Percentiles rank a stretch among this genome's conserved stretches.
These are phyloP conservation scores for Paragyromitra xinjiangensis DNA, from an alignment of 495 filamentous ascomycete genomes.

Conservation along the genomic window DNA sequence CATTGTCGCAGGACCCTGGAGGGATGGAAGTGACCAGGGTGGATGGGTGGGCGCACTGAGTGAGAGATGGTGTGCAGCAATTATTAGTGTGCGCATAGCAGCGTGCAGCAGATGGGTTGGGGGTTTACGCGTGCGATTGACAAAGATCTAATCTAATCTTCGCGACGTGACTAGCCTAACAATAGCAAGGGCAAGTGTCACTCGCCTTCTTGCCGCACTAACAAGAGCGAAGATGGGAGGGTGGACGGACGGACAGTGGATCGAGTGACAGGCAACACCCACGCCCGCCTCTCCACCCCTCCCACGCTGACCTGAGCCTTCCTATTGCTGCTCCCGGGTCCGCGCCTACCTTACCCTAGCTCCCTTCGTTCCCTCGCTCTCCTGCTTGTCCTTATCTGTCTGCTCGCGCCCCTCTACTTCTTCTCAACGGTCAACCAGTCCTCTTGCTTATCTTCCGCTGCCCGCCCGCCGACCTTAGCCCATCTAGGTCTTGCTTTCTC, in stretches of 20 bases:
- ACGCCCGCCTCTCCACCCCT: conserved; percentile 25
- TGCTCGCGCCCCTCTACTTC: conserved; percentile 29
- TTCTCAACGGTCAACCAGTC: conserved; percentile 39
- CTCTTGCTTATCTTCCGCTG: conserved; percentile 52
- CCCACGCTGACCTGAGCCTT: conserved; percentile 26
- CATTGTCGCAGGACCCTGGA: conserved; percentile 53
- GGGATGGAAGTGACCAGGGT: conserved; percentile 39
- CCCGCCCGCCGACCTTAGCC: conserved; percentile 39
- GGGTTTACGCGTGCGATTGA: not conserved
- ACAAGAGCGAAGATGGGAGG: not conserved
- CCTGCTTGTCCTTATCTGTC: conserved; percentile 46
- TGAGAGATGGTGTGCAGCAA: conserved; percentile 35
- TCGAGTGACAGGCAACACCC: conserved; percentile 42
- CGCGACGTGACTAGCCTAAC: not conserved
- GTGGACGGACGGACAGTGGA: conserved; percentile 5
- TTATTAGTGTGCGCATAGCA: not conserved
- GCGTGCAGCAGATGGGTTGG: conserved; percentile 34
- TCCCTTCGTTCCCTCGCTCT: not conserved
- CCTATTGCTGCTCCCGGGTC: conserved; percentile 36
- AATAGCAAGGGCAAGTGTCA: not conserved
- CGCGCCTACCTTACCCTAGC: conserved; percentile 25
- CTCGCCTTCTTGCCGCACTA: conserved; percentile 34
- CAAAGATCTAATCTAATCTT: conserved; percentile 49
- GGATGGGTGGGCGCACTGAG: not conserved
- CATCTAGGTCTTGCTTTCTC: conserved; percentile 32